These are phyloP conservation scores for Ricinus communis DNA, from an alignment of 345 rosid genomes.

Conservation along the genomic window DNA sequence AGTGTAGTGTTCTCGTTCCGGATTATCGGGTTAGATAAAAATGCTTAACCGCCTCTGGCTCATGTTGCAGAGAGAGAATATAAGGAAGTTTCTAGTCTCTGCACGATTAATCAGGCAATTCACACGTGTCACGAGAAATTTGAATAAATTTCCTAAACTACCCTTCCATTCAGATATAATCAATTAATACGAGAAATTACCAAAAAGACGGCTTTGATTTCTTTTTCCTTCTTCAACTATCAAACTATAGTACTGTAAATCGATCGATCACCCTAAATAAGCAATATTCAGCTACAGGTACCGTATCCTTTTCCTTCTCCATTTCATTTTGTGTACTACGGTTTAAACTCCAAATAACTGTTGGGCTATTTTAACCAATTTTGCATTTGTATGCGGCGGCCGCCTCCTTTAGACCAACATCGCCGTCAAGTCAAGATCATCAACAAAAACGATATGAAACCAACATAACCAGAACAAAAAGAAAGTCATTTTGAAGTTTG, in stretches of 20 bases:
- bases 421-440: neutral
- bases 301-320: too few relatives aligned
- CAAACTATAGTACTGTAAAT: too few relatives aligned
- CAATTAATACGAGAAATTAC: too few relatives aligned
- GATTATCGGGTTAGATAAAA: too few relatives aligned
- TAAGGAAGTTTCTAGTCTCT: neutral
- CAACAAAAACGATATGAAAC: neutral
- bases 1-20: too few relatives aligned
- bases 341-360: too few relatives aligned
- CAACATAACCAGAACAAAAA: neutral
- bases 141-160: neutral
- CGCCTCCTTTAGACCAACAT: neutral
- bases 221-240: too few relatives aligned
- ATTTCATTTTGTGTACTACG: too few relatives aligned
- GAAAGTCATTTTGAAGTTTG: too few relatives aligned
- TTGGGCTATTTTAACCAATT: neutral
- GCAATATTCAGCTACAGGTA: too few relatives aligned
- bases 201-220: too few relatives aligned
- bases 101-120: neutral
- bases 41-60: neutral
- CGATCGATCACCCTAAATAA: too few relatives aligned
- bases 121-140: neutral
- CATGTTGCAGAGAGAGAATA: neutral
- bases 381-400: neutral
- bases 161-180: neutral